phyloP scores from a whole-genome alignment of 2,329 filamentous ascomycete genomes.

The Fusarium longipes region DNA sequence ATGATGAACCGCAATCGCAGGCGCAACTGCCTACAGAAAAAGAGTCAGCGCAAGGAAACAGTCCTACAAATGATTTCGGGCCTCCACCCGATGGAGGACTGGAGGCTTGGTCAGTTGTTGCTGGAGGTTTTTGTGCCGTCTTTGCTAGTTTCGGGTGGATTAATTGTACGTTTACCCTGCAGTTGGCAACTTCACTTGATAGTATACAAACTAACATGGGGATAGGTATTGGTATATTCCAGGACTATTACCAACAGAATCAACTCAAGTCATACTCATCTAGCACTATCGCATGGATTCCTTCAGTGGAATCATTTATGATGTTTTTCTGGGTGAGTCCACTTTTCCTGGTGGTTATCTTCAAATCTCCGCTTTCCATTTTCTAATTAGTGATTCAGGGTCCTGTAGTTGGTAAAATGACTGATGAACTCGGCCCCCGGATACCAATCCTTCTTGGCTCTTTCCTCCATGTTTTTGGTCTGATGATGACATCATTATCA shows the following conservation, averaged over 20 bases:
- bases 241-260: constrained; percentile 13
- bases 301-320: constrained; percentile 18
- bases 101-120: constrained; percentile 8
- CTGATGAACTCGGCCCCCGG: constrained; percentile 72
- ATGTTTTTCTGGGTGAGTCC: constrained; percentile 17
- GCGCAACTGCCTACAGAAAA: neutral
- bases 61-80: neutral
- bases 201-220: neutral
- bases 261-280: constrained; percentile 7
- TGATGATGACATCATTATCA: constrained; percentile 71
- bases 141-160: constrained; percentile 25
- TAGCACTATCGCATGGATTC: constrained; percentile 14
- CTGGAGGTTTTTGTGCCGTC: constrained; percentile 1
- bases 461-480: constrained; percentile 67
- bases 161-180: neutral
- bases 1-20: neutral
- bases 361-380: rapidly evolving
- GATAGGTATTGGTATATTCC: constrained; percentile 18
- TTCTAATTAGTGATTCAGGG: constrained; percentile 50
- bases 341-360: rapidly evolving
- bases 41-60: neutral
- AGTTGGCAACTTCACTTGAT: rapidly evolving
- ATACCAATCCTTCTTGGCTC: constrained; percentile 64
- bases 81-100: constrained; percentile 12
- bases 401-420: constrained; percentile 69